Base-by-base conservation (phyloP, 2,329 filamentous ascomycete genomes). In the Myotisia sp. region DNA sequence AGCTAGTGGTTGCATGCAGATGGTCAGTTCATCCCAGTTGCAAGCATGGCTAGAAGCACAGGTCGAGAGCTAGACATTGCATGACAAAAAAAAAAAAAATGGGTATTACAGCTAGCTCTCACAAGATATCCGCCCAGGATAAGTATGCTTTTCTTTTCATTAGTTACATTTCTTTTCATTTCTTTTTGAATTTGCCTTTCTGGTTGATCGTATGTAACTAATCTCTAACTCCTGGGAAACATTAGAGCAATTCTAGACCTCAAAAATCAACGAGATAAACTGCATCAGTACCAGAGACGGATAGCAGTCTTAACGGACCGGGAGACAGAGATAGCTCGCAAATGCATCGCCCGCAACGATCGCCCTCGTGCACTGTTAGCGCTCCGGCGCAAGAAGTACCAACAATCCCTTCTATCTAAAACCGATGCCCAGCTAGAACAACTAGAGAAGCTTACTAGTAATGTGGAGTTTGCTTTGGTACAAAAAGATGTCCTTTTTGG, bases 401-500 rank as follows among this genome's bases (percentile, higher is more conserved):
- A 98, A 56, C 82, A 95, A 56, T 78, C 81, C 17, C 69, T 95
- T 14, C 70, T 95, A 8, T 68, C 72, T 40, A 87, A 92, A 64
- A 94, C 87, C 8, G 87, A 98, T 59, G 74, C 75, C 37, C 87
- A 95, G 62, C 72, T 98, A n/a, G 84, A 82, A 45, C 84, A 94
- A 59, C 67, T 98, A 13, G 86, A 98, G 64, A 76, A 83, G 52
- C 65, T 98, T 45, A 90, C 83, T 6, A 74, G 74, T 36, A 85
- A 76, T 53, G 85, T 98, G 49, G 90, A 98, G 61, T 98, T 98
- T 59, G 84, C 90, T 24, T 71, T 87, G 17, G 90, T 98, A 45
- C 87, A 95, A 57, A 95, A 94, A 62, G 90, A 95, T 63, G 80
- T 98, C 23, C 55, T 98, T 3, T 94, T 82, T 58, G 90, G 90